Evolutionary conservation across 192 early-diverging fungal species (phyloP).

Genomic region (Dissophora globulifera): DNA sequence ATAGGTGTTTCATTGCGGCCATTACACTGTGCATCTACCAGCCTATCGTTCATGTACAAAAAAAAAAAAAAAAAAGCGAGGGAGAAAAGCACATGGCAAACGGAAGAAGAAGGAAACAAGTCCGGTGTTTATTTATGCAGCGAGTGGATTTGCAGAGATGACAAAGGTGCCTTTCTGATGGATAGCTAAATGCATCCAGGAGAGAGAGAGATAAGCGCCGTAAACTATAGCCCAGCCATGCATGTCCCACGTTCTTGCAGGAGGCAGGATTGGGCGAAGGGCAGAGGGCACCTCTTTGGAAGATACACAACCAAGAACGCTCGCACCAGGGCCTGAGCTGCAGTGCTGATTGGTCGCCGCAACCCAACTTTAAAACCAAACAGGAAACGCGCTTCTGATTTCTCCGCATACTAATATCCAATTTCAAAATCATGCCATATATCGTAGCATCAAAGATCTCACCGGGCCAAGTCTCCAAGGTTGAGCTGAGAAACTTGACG

Average conservation of each 20-base stretch:
- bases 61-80: no score
- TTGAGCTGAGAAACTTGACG: conserved; percentile 28
- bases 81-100: no score
- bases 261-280: no score
- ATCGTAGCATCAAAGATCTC: conserved; percentile 28
- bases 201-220: background rate
- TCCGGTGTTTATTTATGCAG: background rate
- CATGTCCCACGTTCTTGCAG: background rate
- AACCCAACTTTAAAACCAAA: no score
- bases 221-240: background rate
- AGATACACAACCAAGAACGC: conserved; percentile 4
- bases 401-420: no score
- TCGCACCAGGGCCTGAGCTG: conserved; percentile 14
- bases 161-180: background rate
- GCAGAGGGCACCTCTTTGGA: no score
- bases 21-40: background rate
- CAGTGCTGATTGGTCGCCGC: conserved; percentile 6
- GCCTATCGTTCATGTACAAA: background rate
- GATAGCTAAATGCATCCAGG: background rate
- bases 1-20: background rate
- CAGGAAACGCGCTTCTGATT: background rate
- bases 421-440: no score
- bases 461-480: conserved; percentile 36
- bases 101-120: no score
- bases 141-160: background rate